Base-by-base conservation (phyloP, 129 eudicot species). In the Centaurea solstitialis region DNA sequence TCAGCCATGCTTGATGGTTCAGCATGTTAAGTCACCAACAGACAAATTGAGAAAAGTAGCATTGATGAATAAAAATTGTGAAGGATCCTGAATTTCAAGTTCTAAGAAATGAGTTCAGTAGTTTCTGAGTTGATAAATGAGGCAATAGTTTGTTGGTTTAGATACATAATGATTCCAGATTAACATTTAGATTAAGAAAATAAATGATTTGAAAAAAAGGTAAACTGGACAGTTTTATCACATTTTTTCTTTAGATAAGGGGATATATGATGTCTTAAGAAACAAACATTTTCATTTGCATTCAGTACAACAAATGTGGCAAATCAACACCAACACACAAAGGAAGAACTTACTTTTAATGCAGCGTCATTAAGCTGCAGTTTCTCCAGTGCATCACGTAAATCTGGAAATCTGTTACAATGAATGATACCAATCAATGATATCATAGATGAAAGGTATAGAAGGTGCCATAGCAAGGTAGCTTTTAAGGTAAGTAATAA, bases 281-380 rank as follows among this genome's bases (percentile, higher is more conserved):
- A 22, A 64, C 13, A 1, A 64, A 64, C 68, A 21, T 64, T 64
- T 57, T 8, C 65, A 33, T 72, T 64, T 24, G 62, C 76, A 38
- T 72, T 71, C 45, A 72, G 7, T 13, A 72, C 71, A 71, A 62
- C 18, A 61, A 62, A 80, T 30, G 68, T 43, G 35, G 33, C 53
- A 80, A 45, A 64, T 73, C n/a, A 73, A 43, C 40, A 57, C 40
- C 30, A 66, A 15, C 21, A 45, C 57, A 13, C 59, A 57, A 57
- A 5, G 23, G 37, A 66, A 74, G 23, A 47, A 57, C 71, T 24
- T 76, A 92, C 99, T 91, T 90, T 95, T 47, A 95, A 80, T 79
- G 99, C 97, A 66, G 99, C 97, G 84, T 95, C 99, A 83, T 95
- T 95, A 70, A 95, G 99, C 83, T 95, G 99, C 76, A 95, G 83